Conservation (phyloP, 2,329 filamentous ascomycete species). For the Fusarium sp. region DNA sequence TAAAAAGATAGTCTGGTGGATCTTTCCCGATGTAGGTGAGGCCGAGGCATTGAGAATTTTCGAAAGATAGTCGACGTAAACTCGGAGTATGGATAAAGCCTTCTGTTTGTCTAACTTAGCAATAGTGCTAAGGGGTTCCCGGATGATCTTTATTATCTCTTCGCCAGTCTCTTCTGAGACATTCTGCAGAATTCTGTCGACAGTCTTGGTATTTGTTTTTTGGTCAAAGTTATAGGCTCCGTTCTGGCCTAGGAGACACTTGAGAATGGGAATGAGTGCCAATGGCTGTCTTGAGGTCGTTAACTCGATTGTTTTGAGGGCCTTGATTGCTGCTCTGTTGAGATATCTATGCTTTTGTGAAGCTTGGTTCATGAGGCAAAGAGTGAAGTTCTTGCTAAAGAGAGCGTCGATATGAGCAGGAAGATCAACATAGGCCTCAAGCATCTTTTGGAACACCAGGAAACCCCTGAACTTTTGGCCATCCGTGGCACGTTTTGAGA, state of each 20-base stretch:
- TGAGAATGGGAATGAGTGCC: slow-evolving; percentile 71
- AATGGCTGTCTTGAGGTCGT: slow-evolving; percentile 72
- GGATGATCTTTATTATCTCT: slow-evolving; percentile 62
- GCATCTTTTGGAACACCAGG: slow-evolving; percentile 82
- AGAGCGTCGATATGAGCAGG: slow-evolving; percentile 65
- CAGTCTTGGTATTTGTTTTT: slow-evolving; percentile 84
- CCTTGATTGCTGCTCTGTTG: slow-evolving; percentile 81
- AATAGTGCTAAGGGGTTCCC: slow-evolving; percentile 55
- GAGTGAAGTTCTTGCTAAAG: slow-evolving; percentile 87
- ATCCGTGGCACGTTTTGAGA: slow-evolving; percentile 83
- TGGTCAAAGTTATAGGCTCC: slow-evolving; percentile 87
- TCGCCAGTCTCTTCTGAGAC: slow-evolving; percentile 69
- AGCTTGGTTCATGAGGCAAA: slow-evolving; percentile 85
- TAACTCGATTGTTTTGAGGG: slow-evolving; percentile 77
- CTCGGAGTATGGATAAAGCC: slow-evolving; percentile 56
- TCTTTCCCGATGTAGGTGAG: slow-evolving; percentile 46
- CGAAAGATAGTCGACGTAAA: slow-evolving; percentile 67
- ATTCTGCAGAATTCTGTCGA: slow-evolving; percentile 78
- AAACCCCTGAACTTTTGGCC: slow-evolving; percentile 95
- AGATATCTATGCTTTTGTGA: slow-evolving; percentile 82
- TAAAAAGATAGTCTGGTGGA: slow-evolving; percentile 50
- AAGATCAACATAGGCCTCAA: slow-evolving; percentile 66
- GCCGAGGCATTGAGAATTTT: slow-evolving; percentile 60
- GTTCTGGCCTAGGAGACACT: slow-evolving; percentile 75
- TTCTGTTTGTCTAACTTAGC: slow-evolving; percentile 45